Evolutionary conservation across 1,139 yeast species (phyloP).

Genomic region (Diutina scorzettiae): DNA sequence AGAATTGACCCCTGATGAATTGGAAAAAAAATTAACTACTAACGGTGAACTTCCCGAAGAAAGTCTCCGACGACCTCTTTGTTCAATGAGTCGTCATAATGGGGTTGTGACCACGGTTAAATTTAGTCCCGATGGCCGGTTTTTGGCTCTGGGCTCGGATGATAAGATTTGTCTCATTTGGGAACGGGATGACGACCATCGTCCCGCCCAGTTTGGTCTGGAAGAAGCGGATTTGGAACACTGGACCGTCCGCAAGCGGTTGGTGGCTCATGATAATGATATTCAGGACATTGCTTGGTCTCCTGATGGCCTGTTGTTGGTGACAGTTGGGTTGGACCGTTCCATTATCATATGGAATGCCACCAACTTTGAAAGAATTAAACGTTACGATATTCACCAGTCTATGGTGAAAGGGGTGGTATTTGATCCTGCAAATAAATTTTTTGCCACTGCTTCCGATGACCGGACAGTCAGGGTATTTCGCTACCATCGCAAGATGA

Average conservation of each 20-base stretch:
- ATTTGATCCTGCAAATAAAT: constrained; percentile 95
- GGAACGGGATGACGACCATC: constrained; percentile 69
- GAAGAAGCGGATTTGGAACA: constrained; percentile 64
- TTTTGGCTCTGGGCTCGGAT: constrained; percentile 89
- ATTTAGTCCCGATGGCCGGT: constrained; percentile 85
- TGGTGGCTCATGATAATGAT: constrained; percentile 94
- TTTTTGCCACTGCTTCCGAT: constrained; percentile 93
- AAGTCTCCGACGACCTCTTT: constrained; percentile 47
- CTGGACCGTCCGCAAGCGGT: constrained; percentile 85
- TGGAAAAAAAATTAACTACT: constrained; percentile 10
- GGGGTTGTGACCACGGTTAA: constrained; percentile 93
- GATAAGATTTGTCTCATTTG: constrained; percentile 85
- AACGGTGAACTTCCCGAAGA: constrained; percentile 6
- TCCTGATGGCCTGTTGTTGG: constrained; percentile 81
- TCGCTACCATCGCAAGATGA: constrained; percentile 58
- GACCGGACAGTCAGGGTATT: constrained; percentile 84
- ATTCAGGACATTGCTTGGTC: constrained; percentile 98
- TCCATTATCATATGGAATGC: constrained; percentile 93
- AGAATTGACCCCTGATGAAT: constrained; percentile 8
- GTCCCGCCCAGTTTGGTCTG: constrained; percentile 34
- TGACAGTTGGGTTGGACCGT: constrained; percentile 88
- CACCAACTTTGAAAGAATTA: constrained; percentile 76
- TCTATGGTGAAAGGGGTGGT: constrained; percentile 94
- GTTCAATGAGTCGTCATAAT: constrained; percentile 65
- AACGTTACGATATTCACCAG: constrained; percentile 84